These are phyloP conservation scores for Naganishia cerealis DNA, from an alignment of 1,284 basidiomycete genomes.

Conservation along the genomic window DNA sequence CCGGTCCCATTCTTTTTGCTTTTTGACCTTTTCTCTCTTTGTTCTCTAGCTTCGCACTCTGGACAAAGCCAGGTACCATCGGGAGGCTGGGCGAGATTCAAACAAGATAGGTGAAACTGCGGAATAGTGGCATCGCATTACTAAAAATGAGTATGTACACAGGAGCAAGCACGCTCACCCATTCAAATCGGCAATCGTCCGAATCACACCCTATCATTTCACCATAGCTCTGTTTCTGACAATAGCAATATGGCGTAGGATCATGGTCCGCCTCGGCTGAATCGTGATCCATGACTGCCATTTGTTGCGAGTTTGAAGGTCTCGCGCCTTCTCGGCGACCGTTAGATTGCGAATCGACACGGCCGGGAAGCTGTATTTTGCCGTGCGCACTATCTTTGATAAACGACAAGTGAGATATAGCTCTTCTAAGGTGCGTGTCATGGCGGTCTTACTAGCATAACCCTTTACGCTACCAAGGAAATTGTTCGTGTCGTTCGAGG, in stretches of 20 bases:
- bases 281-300: constrained; percentile 45
- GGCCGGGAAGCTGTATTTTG: neutral
- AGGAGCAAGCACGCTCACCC: constrained; percentile 65
- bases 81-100: constrained; percentile 70
- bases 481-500: neutral
- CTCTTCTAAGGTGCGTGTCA: neutral
- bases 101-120: constrained; percentile 82
- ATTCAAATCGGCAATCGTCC: constrained; percentile 82
- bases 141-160: constrained; percentile 8
- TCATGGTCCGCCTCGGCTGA: constrained; percentile 65
- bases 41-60: constrained; percentile 23
- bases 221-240: constrained; percentile 70
- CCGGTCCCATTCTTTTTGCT: neutral
- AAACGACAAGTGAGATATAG: neutral
- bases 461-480: neutral
- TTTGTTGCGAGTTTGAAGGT: constrained; percentile 2
- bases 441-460: neutral
- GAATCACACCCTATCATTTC: constrained; percentile 98
- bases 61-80: constrained; percentile 77
- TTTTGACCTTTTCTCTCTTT: constrained; percentile 22
- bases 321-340: constrained; percentile 1
- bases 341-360: neutral
- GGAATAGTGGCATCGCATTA: neutral
- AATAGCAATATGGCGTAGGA: constrained; percentile 80
- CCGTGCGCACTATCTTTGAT: neutral